A percentile compares a stretch with the other conserved stretches of the same genome.
Evolutionary conservation across 2,329 filamentous ascomycete species (phyloP).

Genomic region (Hirsutella minnesotensis): DNA sequence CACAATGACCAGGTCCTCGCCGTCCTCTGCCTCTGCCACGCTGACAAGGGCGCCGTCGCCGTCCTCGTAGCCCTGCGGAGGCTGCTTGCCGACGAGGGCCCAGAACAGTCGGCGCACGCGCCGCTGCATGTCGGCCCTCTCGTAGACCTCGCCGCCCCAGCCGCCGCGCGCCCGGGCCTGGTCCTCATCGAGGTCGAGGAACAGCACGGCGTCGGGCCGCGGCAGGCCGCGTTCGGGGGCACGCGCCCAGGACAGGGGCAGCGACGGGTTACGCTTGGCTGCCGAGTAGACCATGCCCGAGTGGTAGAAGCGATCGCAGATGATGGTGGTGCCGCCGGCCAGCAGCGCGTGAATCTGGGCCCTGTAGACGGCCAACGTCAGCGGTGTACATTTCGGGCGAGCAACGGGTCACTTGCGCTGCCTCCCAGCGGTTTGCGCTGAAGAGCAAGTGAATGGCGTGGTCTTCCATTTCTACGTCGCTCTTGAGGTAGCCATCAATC

Average conservation of each 20-base stretch:
- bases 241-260: slow-evolving; percentile 70
- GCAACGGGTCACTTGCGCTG: slow-evolving; percentile 28
- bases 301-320: slow-evolving; percentile 92
- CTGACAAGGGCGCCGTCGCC: slow-evolving; percentile 7
- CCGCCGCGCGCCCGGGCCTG: slow-evolving; percentile 68
- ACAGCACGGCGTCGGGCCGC: slow-evolving; percentile 75
- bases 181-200: slow-evolving; percentile 68
- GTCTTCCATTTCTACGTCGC: slow-evolving; percentile 63
- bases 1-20: slow-evolving; percentile 41
- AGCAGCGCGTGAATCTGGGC: slow-evolving; percentile 43
- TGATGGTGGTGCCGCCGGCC: slow-evolving; percentile 55
- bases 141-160: slow-evolving; percentile 82
- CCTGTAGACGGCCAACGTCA: slow-evolving; percentile 18
- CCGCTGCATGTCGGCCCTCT: slow-evolving; percentile 71
- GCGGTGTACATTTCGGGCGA: not conserved
- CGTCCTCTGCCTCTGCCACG: slow-evolving; percentile 28
- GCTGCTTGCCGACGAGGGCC: slow-evolving; percentile 26
- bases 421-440: slow-evolving; percentile 84
- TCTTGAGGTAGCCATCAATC: slow-evolving; percentile 74
- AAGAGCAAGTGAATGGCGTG: slow-evolving; percentile 86
- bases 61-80: slow-evolving; percentile 12
- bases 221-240: slow-evolving; percentile 78
- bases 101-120: slow-evolving; percentile 63
- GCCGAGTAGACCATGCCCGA: slow-evolving; percentile 88
- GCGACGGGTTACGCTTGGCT: slow-evolving; percentile 63